Percentiles rank a stretch among this genome's conserved stretches.
Conservation (phyloP, 306 rosid species). For the Rosa lucieae region DNA sequence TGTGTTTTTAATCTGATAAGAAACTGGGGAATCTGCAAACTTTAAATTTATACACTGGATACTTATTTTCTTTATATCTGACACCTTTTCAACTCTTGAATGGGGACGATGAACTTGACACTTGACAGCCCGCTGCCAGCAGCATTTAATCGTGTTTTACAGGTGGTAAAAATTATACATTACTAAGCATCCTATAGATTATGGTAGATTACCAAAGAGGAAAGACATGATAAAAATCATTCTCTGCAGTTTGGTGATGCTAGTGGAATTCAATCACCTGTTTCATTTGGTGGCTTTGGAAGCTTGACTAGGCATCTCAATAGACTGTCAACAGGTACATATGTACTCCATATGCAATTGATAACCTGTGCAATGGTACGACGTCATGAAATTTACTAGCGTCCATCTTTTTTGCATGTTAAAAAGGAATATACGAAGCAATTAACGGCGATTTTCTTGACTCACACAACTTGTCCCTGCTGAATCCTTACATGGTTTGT, state of each 20-base stretch:
- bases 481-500: conserved; percentile 92
- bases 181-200: conserved; percentile 30
- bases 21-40: background rate
- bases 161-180: conserved; percentile 47
- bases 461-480: conserved; percentile 67
- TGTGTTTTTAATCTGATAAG: background rate
- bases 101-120: conserved; percentile 34
- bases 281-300: conserved; percentile 93
- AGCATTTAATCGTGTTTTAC: conserved; percentile 77
- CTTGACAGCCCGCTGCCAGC: conserved; percentile 80
- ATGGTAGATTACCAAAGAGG: conserved; percentile 25
- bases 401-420: conserved; percentile 18
- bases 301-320: conserved; percentile 93
- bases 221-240: conserved; percentile 29
- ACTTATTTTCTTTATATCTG: conserved; percentile 20
- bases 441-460: conserved; percentile 69
- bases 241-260: conserved; percentile 89
- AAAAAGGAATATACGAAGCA: conserved; percentile 87
- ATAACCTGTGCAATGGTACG: background rate
- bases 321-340: conserved; percentile 67
- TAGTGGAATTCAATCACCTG: conserved; percentile 95
- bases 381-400: conserved; percentile 20
- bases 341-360: conserved; percentile 18
- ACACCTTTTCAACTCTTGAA: conserved; percentile 26
- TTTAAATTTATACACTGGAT: background rate